Conservation (phyloP, 2,329 filamentous ascomycete genomes). For the Aspergillus sojae region DNA sequence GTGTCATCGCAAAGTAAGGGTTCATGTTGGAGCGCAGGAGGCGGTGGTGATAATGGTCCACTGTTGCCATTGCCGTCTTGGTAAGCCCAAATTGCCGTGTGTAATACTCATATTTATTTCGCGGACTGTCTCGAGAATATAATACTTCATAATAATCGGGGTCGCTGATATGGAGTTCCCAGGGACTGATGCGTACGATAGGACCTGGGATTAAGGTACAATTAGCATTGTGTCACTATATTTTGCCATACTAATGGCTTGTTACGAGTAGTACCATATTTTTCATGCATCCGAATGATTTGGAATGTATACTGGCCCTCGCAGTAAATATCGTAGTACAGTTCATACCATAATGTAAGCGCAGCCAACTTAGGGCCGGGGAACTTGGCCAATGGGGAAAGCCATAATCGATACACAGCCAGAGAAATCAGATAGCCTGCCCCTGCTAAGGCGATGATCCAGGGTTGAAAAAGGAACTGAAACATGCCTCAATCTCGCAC, state of each 20-base stretch:
- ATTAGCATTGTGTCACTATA: neutral
- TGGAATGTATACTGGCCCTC: constrained; percentile 19
- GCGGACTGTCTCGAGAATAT: constrained; percentile 17
- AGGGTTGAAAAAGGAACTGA: neutral
- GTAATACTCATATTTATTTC: constrained; percentile 24
- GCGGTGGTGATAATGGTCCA: constrained; percentile 22
- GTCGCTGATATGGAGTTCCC: constrained; percentile 25
- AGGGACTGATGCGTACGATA: constrained; percentile 25
- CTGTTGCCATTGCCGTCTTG: constrained; percentile 17
- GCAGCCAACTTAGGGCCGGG: constrained; percentile 33
- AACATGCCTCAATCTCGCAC: neutral
- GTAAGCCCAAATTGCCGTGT: constrained; percentile 11
- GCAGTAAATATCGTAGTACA: constrained; percentile 25
- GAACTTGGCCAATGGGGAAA: constrained; percentile 33
- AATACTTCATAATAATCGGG: constrained; percentile 15
- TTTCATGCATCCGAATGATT: constrained; percentile 20
- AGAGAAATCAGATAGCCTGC: neutral
- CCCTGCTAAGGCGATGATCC: neutral
- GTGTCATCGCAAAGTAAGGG: constrained; percentile 25
- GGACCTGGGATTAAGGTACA: constrained; percentile 6
- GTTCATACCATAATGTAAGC: constrained; percentile 18
- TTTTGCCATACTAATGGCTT: neutral
- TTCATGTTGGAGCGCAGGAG: constrained; percentile 21
- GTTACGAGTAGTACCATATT: constrained; percentile 15
- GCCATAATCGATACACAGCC: constrained; percentile 31